phyloP scores from a whole-genome alignment of 192 early-diverging fungal species.

The Coemansia sp. region DNA sequence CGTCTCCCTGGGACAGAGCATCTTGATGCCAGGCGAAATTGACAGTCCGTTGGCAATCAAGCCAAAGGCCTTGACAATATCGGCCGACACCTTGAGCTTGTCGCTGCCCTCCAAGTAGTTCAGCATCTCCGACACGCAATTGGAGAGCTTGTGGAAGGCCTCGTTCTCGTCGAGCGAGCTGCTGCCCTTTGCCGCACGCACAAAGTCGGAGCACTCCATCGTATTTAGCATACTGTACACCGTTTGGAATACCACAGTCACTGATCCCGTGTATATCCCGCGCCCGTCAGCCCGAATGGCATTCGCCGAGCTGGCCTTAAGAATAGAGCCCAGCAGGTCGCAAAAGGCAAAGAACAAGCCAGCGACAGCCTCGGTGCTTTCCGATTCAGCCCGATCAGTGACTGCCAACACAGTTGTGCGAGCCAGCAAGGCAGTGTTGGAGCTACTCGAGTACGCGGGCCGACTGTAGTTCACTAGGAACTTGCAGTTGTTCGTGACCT shows the following conservation, averaged over 20 bases:
- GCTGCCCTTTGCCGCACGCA: conserved; percentile 33
- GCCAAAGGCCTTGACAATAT: conserved; percentile 39
- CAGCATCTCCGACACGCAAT: conserved; percentile 48
- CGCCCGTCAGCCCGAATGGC: conserved; percentile 2
- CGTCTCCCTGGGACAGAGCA: conserved; percentile 39
- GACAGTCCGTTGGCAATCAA: conserved; percentile 41
- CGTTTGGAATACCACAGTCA: conserved; percentile 33
- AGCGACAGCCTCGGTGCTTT: conserved; percentile 34
- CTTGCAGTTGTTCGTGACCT: conserved; percentile 37
- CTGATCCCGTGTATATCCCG: conserved; percentile 25
- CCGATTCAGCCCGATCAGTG: conserved; percentile 10
- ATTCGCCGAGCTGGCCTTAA: conserved; percentile 26
- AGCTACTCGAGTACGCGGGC: conserved; percentile 39
- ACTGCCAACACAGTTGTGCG: conserved; percentile 31
- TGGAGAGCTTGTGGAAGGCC: conserved; percentile 41
- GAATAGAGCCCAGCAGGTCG: conserved; percentile 41
- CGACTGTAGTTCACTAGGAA: conserved; percentile 39
- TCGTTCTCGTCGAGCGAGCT: conserved; percentile 35
- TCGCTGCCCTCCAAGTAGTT: conserved; percentile 33
- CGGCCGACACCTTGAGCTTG: conserved; percentile 18
- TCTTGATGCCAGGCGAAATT: conserved; percentile 32
- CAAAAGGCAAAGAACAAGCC: conserved; percentile 49
- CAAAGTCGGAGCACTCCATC: conserved; percentile 40
- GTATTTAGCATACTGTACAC: conserved; percentile 53
- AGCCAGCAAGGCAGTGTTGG: conserved; percentile 29